Evolutionary conservation across 176 grass and related monocot genomes (phyloP), one percentile per base, ranked within the genome.

Genomic region (Echinochloa phyllopogon): DNA sequence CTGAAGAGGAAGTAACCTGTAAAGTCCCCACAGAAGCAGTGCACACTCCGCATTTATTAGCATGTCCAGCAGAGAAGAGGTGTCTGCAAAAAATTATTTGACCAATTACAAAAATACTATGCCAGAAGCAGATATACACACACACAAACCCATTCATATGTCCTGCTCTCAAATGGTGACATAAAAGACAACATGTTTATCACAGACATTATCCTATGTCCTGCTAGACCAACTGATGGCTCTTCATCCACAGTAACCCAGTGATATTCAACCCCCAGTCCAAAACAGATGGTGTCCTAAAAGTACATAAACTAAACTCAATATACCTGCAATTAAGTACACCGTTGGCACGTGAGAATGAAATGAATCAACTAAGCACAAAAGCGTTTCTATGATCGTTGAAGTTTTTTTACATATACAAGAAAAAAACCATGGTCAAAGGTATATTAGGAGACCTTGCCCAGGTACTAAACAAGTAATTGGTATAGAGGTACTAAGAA

Each of bases 31-130:
- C 17, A 99, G 78, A 81, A 99, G 91, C 52, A 99, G 75, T 60
- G 96, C 93, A 73, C 91, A 99, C 38, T 92, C 93, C 27, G 91
- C 90, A 89, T 99, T 96, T 80, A 96, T 76, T 74, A 99, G 81
- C 70, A 92, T 94, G 84, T 98, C 96, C 82, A 92, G 83, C 60
- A 96, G 81, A 68, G 93, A 94, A 74, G 93, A 87, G 74, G 92
- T 86, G 14, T 83, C 96, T 99, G 89, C 74, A 91, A 95, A 33
- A 33, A 60, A 70, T 86, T 60, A 47, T 78, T 72, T 72, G 16
- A 39, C 37, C 61, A 73, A 71, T 88, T 71, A 86, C 8, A 76
- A 70, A 86, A 58, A 37, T 43, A 76, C 11, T 25, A 69, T 45
- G 68, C 58, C 44, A 51, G 38, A 89, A 75, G 60, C 33, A 62